Conservation (phyloP, 495 filamentous ascomycete genomes). For the Poronia punctata region DNA sequence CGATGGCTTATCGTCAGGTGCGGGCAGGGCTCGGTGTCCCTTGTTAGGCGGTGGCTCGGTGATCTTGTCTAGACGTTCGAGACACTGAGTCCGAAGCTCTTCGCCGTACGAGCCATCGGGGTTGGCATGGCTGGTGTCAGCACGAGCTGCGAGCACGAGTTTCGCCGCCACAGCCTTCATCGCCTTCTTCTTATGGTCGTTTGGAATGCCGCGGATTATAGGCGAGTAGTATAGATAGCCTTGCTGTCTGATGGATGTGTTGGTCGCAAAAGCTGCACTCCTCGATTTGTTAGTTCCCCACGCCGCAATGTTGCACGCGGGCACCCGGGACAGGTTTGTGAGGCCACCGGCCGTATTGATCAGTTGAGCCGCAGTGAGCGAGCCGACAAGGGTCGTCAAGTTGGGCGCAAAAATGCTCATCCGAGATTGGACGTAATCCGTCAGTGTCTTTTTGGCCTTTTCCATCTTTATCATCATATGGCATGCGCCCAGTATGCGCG, state of each 20-base stretch:
- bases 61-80: conserved; percentile 86
- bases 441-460: conserved; percentile 77
- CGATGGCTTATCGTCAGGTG: conserved; percentile 91
- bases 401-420: conserved; percentile 97
- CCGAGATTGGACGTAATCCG: conserved; percentile 92
- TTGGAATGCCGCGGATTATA: conserved; percentile 74
- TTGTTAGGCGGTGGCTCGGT: conserved; percentile 91
- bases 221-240: conserved; percentile 90
- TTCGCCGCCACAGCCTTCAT: conserved; percentile 95
- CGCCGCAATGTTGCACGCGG: conserved; percentile 84
- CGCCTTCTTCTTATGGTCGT: conserved; percentile 84
- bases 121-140: conserved; percentile 78
- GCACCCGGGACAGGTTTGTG: conserved; percentile 81
- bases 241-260: conserved; percentile 84
- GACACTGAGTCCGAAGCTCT: conserved; percentile 74
- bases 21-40: conserved; percentile 78
- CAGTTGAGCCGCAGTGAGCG: conserved; percentile 91
- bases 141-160: conserved; percentile 81
- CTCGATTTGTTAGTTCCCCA: conserved; percentile 83
- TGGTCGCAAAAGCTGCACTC: conserved; percentile 83
- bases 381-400: conserved; percentile 84
- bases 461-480: conserved; percentile 83
- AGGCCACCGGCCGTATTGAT: conserved; percentile 90
- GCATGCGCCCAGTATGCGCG: conserved; percentile 69
- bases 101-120: conserved; percentile 79